Evolutionary conservation across 1,284 basidiomycete genomes (phyloP), one percentile per base, ranked within the genome.

Genomic region (Farysia itapuensis): DNA sequence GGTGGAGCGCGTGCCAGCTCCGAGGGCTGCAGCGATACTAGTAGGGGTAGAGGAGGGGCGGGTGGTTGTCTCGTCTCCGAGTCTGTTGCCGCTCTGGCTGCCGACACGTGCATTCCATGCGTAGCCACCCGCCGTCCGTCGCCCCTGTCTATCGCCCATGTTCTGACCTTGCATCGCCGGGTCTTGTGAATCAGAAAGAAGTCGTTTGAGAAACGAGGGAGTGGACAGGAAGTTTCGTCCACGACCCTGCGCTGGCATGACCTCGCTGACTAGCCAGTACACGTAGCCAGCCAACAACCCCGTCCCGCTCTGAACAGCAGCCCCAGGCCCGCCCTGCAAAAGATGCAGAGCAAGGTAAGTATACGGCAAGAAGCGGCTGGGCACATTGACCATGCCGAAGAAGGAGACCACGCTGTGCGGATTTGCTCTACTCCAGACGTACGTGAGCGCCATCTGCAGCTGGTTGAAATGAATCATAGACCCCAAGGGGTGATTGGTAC

Each of bases 241-340:
- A 7, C 52, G 50, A 13, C 42, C 34, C 34, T 43, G 45, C 5
- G 39, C 60, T 9, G 45, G 59, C 2, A 41, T 33, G 21, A 49
- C 34, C 34, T 52, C 38, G 18, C 43, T 42, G 5, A 72, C 39
- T 22, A 72, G 41, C 48, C 63, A 75, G 47, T 74, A 90, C 3
- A 83, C 75, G 70, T 91, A 88, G 0, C 87, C 89, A 1, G 85
- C 81, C 29, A 89, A 79, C 16, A 87, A 81, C 2, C 89, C 90
- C 0, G 86, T 85, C 22, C 87, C 73, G 36, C 82, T 79, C 41
- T 79, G 72, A 2, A 84, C 82, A 3, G 84, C 86, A 4, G 81
- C 81, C 0, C 45, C 28, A 0, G 84, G 83, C 3, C 89, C 89
- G 11, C 79, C 84, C 52, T 81, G 81, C 63, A 90, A 72, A 29